Base-by-base conservation (phyloP, 2,329 filamentous ascomycete species). In the Esteya vermicola region DNA sequence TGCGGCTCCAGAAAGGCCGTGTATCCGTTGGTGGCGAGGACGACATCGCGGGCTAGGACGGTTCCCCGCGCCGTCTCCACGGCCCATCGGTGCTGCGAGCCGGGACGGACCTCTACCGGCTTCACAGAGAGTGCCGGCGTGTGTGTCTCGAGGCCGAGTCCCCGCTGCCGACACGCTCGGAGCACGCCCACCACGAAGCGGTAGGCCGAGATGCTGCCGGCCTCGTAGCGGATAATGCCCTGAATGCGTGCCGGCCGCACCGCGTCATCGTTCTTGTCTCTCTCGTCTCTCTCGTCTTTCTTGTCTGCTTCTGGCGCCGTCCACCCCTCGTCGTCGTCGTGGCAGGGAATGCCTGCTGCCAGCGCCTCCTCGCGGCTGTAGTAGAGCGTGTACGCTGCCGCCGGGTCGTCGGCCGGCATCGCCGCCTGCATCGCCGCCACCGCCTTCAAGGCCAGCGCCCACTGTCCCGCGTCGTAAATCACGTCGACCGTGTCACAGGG, bases 401-500 rank as follows among this genome's bases (percentile, higher is more conserved):
- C 64, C 1, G 58, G 53, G 16, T 66, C 58, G 3, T 52, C 52
- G 1, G 35, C 21, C 0, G 63, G 62, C 50, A 72, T 58, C 4
- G 57, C 56, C 9, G 52, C 54, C 21, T 56, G 58, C 63, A 75
- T 68, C 5, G 61, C 54, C 4, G 54, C 49, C 14, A 73, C 60
- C 4, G 62, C 59, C 14, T 49, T 45, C 20, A 54, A 49, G 1
- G 63, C 62, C 2, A 48, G 41, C 5, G 52, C 50, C 57, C 64
- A 67, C 36, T 64, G 55, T 9, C 43, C 51, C 16, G 56, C 43
- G 43, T 75, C 68, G 50, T 75, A 77, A 25, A 77, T 57, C 3
- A 77, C 56, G 51, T 79, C 74, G 3, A 75, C 62, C 0, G 75
- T 78, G 20, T 64, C 57, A 47, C 70, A 67, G 9, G 62, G 51